Evolutionary conservation across 2,329 filamentous ascomycete species (phyloP).

Genomic region (Cordyceps farinosa): DNA sequence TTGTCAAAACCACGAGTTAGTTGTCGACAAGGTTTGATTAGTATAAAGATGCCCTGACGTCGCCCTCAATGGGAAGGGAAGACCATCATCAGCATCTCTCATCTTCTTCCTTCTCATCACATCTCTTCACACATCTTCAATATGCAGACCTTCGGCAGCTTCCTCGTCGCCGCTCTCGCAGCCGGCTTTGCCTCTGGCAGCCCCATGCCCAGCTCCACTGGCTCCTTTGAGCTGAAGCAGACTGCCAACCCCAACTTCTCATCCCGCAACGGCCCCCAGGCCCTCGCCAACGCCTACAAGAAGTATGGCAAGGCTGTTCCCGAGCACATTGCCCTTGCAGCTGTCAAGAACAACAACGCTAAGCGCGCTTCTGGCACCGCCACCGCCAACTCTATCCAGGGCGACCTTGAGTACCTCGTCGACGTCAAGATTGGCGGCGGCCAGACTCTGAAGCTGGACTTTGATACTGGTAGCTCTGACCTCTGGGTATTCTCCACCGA

Average conservation of each 20-base stretch:
- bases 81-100: neutral
- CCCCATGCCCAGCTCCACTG: conserved; percentile 10
- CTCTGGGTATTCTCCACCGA: conserved; percentile 36
- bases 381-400: conserved; percentile 7
- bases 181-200: conserved; percentile 18
- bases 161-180: conserved; percentile 16
- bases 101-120: neutral
- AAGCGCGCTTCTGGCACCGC: conserved; percentile 12
- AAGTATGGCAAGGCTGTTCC: conserved; percentile 42
- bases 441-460: conserved; percentile 38
- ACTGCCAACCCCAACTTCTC: conserved; percentile 21
- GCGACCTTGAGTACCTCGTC: conserved; percentile 21
- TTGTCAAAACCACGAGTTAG: neutral
- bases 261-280: conserved; percentile 28
- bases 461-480: conserved; percentile 43
- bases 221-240: conserved; percentile 13
- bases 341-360: conserved; percentile 33
- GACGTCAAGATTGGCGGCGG: conserved; percentile 25
- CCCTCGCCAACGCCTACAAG: conserved; percentile 33
- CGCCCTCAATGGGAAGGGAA: neutral
- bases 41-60: conserved; percentile 12
- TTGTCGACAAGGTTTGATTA: neutral
- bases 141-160: conserved; percentile 18
- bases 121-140: neutral
- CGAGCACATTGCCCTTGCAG: conserved; percentile 47